A percentile compares a stretch with the other conserved stretches of the same genome.
phyloP scores from a whole-genome alignment of 768 basidiomycete genomes.

The Pleurotus platypus region DNA sequence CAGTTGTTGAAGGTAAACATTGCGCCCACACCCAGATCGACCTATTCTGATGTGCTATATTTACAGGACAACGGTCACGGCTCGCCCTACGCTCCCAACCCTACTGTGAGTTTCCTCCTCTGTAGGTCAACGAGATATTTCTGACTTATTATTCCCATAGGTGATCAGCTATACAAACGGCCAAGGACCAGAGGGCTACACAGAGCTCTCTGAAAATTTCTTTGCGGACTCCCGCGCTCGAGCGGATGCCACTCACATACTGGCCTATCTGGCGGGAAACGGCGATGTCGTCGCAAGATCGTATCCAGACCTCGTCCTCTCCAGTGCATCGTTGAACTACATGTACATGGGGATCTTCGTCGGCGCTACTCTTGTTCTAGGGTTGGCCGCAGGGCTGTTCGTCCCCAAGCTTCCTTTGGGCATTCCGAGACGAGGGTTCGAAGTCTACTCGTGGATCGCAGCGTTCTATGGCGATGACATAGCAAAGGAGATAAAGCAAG shows the following conservation, averaged over 20 bases:
- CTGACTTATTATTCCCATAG: constrained; percentile 15
- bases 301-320: constrained; percentile 27
- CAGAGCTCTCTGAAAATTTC: constrained; percentile 25
- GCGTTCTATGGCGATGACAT: constrained; percentile 2
- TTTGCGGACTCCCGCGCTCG: constrained; percentile 30
- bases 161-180: constrained; percentile 34
- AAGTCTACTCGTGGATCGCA: constrained; percentile 6
- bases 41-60: neutral
- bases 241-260: constrained; percentile 34
- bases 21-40: neutral
- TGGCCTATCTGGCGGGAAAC: constrained; percentile 40
- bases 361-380: neutral
- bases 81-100: constrained; percentile 34
- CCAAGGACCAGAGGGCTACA: constrained; percentile 33
- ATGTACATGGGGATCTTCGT: constrained; percentile 1
- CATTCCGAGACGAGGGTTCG: neutral
- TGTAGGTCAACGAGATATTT: neutral
- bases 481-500: neutral
- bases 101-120: constrained; percentile 23
- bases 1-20: constrained; percentile 26
- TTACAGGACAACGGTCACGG: constrained; percentile 35
- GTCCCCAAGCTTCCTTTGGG: constrained; percentile 3
- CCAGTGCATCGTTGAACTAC: constrained; percentile 4
- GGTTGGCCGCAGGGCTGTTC: neutral
- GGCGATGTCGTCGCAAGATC: constrained; percentile 30